Evolutionary conservation across 352 stramenopile genomes (phyloP), one percentile per base, ranked within the genome.

Genomic region (Phytophthora kernoviae): DNA sequence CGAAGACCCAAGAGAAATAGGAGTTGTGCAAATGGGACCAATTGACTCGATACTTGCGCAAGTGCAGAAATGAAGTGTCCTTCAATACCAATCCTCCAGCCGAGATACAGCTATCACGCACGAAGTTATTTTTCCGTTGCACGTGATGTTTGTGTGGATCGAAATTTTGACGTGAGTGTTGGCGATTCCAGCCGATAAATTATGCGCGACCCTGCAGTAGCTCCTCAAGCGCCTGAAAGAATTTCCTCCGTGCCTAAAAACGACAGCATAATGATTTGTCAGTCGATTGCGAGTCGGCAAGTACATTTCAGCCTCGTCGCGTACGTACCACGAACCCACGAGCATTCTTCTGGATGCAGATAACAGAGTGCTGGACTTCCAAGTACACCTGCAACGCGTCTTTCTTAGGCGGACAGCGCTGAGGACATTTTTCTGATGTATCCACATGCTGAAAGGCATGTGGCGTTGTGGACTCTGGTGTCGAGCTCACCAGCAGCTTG

Each of bases 341-440:
- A 41, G 44, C 36, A 30, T 71, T 67, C 30, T 68, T 71, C 32
- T 71, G 63, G 37, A 71, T 62, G 20, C 52, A 67, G 11, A 71
- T 56, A 17, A 68, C 51, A 6, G 63, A 67, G 40, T 39, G 57
- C 6, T 71, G 63, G 5, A 71, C 63, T 22, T 71, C 50, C 22
- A 64, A 47, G 30, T 71, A 71, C 18, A 71, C 41, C 17, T 60
- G 10, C 10, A 71, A 22, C 6, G 63, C 49, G 51, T 71, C 46
- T 41, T 26, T 45, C 52, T 45, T 65, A 5, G 45, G 51, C 9
- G 34, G 36, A 18, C 9, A 6, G 0, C 37, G 18, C 17, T 17
- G 18, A 8, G 5, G 44, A 14, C 15, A 22, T 53, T 46, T 15
- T 53, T 66, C 32, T 53, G 40, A 21, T 17, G 17, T 4, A 2